phyloP scores from a whole-genome alignment of 345 rosid species.

The Sisymbrium irio region DNA sequence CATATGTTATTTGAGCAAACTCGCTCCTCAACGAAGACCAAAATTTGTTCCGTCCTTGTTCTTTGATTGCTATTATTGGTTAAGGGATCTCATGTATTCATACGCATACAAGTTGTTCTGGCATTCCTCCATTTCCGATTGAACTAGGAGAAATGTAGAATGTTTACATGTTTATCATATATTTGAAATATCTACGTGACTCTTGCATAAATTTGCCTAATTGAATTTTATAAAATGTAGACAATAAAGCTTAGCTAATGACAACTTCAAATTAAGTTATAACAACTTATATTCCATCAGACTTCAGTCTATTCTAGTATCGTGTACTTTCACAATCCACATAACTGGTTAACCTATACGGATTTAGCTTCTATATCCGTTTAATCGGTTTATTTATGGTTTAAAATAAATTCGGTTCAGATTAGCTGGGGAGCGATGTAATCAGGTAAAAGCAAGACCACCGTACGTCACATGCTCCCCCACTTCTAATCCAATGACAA shows the following conservation, averaged over 20 bases:
- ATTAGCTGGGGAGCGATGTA: neutral
- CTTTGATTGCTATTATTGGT: too few relatives aligned
- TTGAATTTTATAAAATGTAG: neutral
- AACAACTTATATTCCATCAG: neutral
- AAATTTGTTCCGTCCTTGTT: neutral
- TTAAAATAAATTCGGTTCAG: neutral
- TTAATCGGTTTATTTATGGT: neutral
- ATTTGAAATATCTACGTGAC: neutral
- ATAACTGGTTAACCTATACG: neutral
- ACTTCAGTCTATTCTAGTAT: neutral
- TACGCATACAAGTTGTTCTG: neutral
- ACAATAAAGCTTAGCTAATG: neutral
- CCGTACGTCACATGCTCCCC: slow-evolving; percentile 12
- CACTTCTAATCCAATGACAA: slow-evolving; percentile 21
- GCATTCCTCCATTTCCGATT: neutral
- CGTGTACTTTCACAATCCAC: neutral
- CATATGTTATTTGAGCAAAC: neutral
- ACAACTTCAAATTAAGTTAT: neutral
- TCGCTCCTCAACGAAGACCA: neutral
- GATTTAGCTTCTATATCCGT: neutral
- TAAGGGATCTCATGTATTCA: too few relatives aligned
- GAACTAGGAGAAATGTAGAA: neutral
- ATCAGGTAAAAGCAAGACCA: slow-evolving; percentile 22
- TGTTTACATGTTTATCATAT: neutral
- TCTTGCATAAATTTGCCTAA: neutral